These are phyloP conservation scores for Lipomyces oligophaga DNA, from an alignment of 805 yeast species.

Conservation along the genomic window DNA sequence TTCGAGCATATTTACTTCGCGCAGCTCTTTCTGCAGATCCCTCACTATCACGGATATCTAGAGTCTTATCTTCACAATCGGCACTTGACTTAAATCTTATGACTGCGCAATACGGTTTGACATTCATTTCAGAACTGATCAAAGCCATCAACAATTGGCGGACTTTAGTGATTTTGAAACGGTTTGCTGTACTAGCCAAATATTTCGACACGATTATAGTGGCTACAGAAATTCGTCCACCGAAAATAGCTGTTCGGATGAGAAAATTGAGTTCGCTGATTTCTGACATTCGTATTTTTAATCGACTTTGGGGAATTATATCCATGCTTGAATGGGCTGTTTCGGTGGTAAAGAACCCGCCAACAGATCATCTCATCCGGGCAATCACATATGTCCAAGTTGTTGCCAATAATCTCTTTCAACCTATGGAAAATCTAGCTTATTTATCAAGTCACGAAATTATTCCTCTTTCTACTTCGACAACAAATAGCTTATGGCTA, in stretches of 20 bases:
- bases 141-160: conserved; percentile 3
- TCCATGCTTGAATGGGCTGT: conserved; percentile 40
- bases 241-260: conserved; percentile 9
- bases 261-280: conserved; percentile 25
- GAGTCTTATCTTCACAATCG: conserved; percentile 15
- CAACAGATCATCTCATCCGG: conserved; percentile 35
- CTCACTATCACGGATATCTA: conserved; percentile 11
- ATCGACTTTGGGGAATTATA: conserved; percentile 40
- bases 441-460: conserved; percentile 40
- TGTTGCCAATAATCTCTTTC: conserved; percentile 39
- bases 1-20: conserved; percentile 9
- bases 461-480: conserved; percentile 32
- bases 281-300: conserved; percentile 40
- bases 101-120: conserved; percentile 22
- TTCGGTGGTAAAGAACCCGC: conserved; percentile 34
- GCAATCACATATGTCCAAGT: conserved; percentile 38
- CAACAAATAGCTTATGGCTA: conserved; percentile 38
- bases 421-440: conserved; percentile 42
- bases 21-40: conserved; percentile 10
- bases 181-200: background rate
- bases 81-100: conserved; percentile 24
- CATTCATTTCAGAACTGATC: conserved; percentile 13
- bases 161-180: background rate
- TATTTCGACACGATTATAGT: conserved; percentile 5
- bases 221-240: conserved; percentile 7